Base-by-base conservation (phyloP, 495 filamentous ascomycete species). In the Penicillium chermesinum region DNA sequence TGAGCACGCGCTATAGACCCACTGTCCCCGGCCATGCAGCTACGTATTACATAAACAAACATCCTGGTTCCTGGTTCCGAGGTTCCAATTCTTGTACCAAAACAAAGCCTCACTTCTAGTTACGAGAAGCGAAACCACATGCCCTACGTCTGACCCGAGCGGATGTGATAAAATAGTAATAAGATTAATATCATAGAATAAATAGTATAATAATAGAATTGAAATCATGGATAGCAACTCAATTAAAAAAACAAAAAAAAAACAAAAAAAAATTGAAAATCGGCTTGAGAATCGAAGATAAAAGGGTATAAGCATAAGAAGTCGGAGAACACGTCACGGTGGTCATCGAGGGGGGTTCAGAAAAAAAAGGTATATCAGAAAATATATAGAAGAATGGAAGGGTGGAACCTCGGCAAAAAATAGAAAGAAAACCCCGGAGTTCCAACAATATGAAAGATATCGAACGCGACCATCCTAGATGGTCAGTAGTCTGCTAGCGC, bases 271-370 rank as follows among this genome's bases (percentile, higher is more conserved):
- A 15, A 39, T 57, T 54, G 39, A 35, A 36, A 39, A 32, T 25
- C 19, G 42, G 15, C 34, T 12, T 19, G 9, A 35, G 51, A 41
- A 48, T 10, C 27, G 38, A 46, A 37, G 54, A 44, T 18, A 53
- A 50, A 59, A 53, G 62, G 62, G 62, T 63, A 65, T 65, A 61
- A 47, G 48, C 50, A 57, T 63, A 50, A 50, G 46, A 57, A 54
- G 43, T 62, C 55, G 52, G 55, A 48, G 36, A 50, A 54, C 52
- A 55, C 58, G 43, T 62, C 44, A 62, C 50, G 46, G 52, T 48
- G 37, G 45, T 48, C 58, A 46, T 41, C 35, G 38, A 51, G 25
- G 33, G 33, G 25, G 33, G 33, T 39, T 32, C 32, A 15, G 41
- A 49, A 35, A 35, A 48, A 53, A 50, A 41, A 19, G 33, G 53